A percentile compares a stretch with the other conserved stretches of the same genome.
phyloP scores from a whole-genome alignment of 2,329 filamentous ascomycete species.

The Fusarium burgessii region DNA sequence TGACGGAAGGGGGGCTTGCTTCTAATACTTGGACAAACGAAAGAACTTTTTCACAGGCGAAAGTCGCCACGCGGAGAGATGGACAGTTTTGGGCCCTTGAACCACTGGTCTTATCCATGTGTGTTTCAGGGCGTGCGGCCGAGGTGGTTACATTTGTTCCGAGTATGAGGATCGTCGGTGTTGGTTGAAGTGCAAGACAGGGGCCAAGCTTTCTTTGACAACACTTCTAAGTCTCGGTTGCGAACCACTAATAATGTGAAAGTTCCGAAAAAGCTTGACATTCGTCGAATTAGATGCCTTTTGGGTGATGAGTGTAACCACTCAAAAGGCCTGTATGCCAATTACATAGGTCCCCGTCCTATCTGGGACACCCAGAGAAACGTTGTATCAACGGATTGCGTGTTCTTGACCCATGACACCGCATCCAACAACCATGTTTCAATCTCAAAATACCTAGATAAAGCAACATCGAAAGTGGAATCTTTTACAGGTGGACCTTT shows the following conservation, averaged over 20 bases:
- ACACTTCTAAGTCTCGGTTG: background rate
- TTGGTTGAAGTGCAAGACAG: background rate
- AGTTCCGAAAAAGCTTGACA: background rate
- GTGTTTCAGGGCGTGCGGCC: background rate
- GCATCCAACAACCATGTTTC: background rate
- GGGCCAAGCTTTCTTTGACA: background rate
- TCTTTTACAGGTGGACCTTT: fast-evolving
- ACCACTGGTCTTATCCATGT: background rate
- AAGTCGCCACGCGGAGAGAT: background rate
- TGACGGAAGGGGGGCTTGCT: background rate
- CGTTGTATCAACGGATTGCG: background rate
- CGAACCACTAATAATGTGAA: too few relatives aligned
- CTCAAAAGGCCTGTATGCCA: too few relatives aligned
- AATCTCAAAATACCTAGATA: fast-evolving
- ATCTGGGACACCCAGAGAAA: fast-evolving
- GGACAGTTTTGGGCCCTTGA: background rate
- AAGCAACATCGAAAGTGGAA: background rate
- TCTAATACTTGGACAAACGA: constrained; percentile 14
- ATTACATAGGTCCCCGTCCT: fast-evolving
- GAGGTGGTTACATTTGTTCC: background rate
- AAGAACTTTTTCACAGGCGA: background rate
- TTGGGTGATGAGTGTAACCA: background rate
- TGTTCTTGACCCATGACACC: fast-evolving
- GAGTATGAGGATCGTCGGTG: background rate
- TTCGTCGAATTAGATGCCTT: too few relatives aligned